Evolutionary conservation across 495 filamentous ascomycete genomes (phyloP).

Genomic region (Penicillium manginii): DNA sequence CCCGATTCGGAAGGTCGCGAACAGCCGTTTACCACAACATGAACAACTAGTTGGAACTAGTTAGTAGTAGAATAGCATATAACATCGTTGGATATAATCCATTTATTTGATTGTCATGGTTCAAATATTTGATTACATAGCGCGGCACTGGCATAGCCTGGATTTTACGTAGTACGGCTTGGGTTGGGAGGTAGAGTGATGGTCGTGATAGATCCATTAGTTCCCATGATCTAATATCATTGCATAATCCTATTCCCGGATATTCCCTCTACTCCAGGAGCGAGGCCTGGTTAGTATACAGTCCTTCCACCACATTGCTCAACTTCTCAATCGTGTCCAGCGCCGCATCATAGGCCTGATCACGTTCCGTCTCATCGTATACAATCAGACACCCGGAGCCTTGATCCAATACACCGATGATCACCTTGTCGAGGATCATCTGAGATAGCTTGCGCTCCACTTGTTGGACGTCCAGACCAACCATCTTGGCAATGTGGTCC

Average conservation of each 20-base stretch:
- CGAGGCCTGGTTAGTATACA: conserved; percentile 97
- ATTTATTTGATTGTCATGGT: not conserved
- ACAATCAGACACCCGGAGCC: conserved; percentile 97
- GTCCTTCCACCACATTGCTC: conserved; percentile 93
- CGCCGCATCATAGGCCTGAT: conserved; percentile 92
- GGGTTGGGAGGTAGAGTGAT: not conserved
- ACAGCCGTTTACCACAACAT: conserved; percentile 4
- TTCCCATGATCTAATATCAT: conserved; percentile 29
- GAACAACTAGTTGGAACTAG: too few species aligned
- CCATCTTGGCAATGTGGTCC: conserved; percentile 94
- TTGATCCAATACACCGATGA: conserved; percentile 95
- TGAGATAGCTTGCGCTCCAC: conserved; percentile 97
- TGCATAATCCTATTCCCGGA: conserved; percentile 27
- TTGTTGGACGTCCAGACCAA: conserved; percentile 92
- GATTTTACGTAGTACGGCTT: not conserved
- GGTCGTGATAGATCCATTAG: conserved; percentile 22
- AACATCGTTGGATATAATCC: too few species aligned
- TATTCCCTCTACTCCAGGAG: conserved; percentile 73
- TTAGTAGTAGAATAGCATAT: too few species aligned
- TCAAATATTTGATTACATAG: too few species aligned
- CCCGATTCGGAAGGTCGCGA: conserved; percentile 38
- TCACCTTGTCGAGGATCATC: conserved; percentile 99
- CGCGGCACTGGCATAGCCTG: not conserved
- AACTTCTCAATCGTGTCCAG: conserved; percentile 95
- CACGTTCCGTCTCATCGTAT: conserved; percentile 90